Base-by-base conservation (phyloP, 2,329 filamentous ascomycete genomes). In the Periconia macrospinosa region DNA sequence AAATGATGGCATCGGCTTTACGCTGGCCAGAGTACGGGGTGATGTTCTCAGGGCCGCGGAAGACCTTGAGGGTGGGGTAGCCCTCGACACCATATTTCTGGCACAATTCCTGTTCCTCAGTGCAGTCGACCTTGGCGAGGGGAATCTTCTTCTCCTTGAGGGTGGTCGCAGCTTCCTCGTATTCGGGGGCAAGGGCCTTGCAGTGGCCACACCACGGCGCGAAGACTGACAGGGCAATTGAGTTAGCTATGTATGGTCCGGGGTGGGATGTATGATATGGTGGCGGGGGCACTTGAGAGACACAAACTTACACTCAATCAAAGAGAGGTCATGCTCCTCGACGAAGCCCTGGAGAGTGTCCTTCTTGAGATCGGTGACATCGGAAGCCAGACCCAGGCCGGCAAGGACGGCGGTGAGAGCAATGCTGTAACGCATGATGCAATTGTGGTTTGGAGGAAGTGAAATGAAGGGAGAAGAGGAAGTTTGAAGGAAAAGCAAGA, bases 61-160 rank as follows among this genome's bases (percentile, higher is more conserved):
- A 99, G 79, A 99, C 86, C 87, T 97, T 99, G 74, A 99, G 86
- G 63, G 94, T 99, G 59, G 94, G 94, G 84, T 99, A 99, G 62
- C 94, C 94, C 83, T 97, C 92, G 42, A 99, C 92, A 59, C 91
- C 92, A 70, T 90, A 90, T 67, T 85, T 81, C 77, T 92, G 85
- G 86, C 94, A 99, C 64, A 99, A 88, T 33, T 96, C 91, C 59
- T 87, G 81, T 83, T 99, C 91, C 75, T 90, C 92, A 72, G 93
- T 97, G 84, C 94, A 97, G 82, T 97, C 93, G 67, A 95, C 79
- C 86, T 95, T 94, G 77, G 83, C 89, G 52, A 95, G 83, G 72
- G 84, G 85, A 78, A 94, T 93, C 75, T 89, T 83, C 86, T 93
- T 94, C 78, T 91, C 89, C 83, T 92, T 93, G 60, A 95, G 82